phyloP scores from a whole-genome alignment of 2,329 filamentous ascomycete genomes.

The Ophiostoma novo-ulmi region DNA sequence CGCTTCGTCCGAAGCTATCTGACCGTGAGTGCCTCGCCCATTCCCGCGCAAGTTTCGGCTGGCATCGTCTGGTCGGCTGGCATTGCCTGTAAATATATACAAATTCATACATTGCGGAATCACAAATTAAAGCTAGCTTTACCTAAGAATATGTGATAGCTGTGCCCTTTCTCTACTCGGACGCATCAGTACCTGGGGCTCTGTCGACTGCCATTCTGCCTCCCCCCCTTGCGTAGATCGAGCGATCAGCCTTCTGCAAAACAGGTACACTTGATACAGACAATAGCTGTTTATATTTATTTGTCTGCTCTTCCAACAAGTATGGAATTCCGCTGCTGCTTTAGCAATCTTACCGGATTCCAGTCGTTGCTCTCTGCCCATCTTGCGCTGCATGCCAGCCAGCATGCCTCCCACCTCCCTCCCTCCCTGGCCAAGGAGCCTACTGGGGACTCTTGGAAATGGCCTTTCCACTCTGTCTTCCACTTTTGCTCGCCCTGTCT shows the following conservation, averaged over 20 bases:
- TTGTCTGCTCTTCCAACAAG: background rate
- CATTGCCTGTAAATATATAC: background rate
- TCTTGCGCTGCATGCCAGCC: slow-evolving; percentile 21
- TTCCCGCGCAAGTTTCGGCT: slow-evolving; percentile 16
- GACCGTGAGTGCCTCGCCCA: slow-evolving; percentile 7
- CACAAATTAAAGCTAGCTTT: background rate
- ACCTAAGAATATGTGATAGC: background rate
- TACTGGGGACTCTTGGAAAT: background rate
- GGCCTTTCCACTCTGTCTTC: background rate
- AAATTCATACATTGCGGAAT: background rate
- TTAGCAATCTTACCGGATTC: slow-evolving; percentile 22
- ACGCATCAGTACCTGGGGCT: slow-evolving; percentile 10
- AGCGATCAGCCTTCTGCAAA: background rate
- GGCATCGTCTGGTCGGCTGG: slow-evolving; percentile 11
- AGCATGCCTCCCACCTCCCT: slow-evolving; percentile 8
- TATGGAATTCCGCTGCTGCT: background rate
- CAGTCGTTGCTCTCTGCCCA: slow-evolving; percentile 19
- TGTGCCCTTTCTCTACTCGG: background rate
- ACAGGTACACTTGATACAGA: background rate
- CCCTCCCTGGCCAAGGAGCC: slow-evolving; percentile 22
- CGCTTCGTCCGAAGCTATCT: background rate
- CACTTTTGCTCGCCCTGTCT: background rate
- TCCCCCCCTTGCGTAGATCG: slow-evolving; percentile 15
- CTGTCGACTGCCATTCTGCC: slow-evolving; percentile 1
- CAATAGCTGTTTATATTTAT: background rate